Percentiles rank a stretch among this genome's conserved stretches.
These are phyloP conservation scores for Zopfia rhizophila DNA, from an alignment of 2,329 filamentous ascomycete species.

Conservation along the genomic window DNA sequence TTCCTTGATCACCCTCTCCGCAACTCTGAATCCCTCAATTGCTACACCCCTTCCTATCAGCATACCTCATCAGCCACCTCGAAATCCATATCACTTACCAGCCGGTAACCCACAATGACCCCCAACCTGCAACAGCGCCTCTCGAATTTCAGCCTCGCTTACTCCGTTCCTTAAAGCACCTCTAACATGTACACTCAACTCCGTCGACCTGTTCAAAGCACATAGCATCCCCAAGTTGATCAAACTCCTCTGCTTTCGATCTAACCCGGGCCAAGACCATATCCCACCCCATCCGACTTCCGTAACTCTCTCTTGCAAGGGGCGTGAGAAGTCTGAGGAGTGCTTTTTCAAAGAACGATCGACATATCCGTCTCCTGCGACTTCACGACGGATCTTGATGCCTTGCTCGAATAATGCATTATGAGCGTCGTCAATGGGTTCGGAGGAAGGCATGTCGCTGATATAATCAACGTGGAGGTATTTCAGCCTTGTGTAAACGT, in stretches of 20 bases:
- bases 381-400: conserved; percentile 25
- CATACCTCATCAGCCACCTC: background rate
- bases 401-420: conserved; percentile 27
- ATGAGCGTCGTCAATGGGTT: conserved; percentile 14
- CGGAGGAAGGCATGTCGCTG: conserved; percentile 12
- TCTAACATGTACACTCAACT: conserved; percentile 67
- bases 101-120: conserved; percentile 62
- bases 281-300: conserved; percentile 70
- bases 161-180: conserved; percentile 70
- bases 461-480: too few relatives aligned
- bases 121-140: conserved; percentile 59
- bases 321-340: conserved; percentile 64
- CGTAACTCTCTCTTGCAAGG: conserved; percentile 68
- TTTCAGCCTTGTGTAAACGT: too few relatives aligned
- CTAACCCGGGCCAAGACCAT: conserved; percentile 66
- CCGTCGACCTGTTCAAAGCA: conserved; percentile 65
- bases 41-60: conserved; percentile 1
- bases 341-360: conserved; percentile 62
- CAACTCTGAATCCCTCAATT: conserved; percentile 60
- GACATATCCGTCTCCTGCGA: conserved; percentile 66
- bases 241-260: conserved; percentile 58
- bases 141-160: conserved; percentile 68
- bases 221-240: conserved; percentile 71
- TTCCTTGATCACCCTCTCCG: conserved; percentile 57
- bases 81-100: conserved; percentile 34